Evolutionary conservation across 2,329 filamentous ascomycete species (phyloP), one percentile per base, ranked within the genome.

Genomic region (Chalaropsis ovoidea): DNA sequence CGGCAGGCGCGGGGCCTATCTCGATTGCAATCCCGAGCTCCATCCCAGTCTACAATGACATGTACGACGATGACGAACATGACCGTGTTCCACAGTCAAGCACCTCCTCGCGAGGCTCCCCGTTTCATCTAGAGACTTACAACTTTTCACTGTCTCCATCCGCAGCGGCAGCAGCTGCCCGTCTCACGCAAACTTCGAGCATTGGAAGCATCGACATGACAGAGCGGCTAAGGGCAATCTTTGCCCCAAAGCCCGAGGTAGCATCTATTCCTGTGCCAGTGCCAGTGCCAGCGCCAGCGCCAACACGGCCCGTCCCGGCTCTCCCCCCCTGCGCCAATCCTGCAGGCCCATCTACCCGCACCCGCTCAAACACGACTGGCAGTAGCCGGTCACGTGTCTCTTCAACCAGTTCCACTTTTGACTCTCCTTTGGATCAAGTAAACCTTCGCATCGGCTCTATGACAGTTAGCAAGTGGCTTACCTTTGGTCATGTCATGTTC

Each of bases 31-130:
- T 56, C 24, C 24, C 52, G 11, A 31, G 22, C 22, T 92, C 96
- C 70, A 92, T 96, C 72, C 82, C 96, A 1, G 96, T 92, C 91
- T 86, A 91, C 62, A 92, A 95, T 75, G 96, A 95, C 72, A 86
- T 96, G 69, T 93, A 96, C 70, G 77, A 96, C 63, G 89, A 89
- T 63, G 86, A 89, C 11, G 80, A 79, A 10, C 72, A 73, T 0
- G 67, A 71, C 41, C 77, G 77, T 68, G 75, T 75, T 1, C 79
- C 80, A 1, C 75, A 76, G 1, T 84, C 83, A 0, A 76, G 80
- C 4, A 81, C 79, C 0, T 84, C 82, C 0, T 85, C 84, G 0
- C 77, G 79, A 31, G 81, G 81, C 0, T 72, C 79, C 65, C 79
- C 84, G 24, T 82, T 86, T 71, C 78, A 82, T 68, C 77, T 83